Evolutionary conservation across 192 early-diverging fungal species (phyloP), one percentile per base, ranked within the genome.

Genomic region (Geranomyces michiganensis): DNA sequence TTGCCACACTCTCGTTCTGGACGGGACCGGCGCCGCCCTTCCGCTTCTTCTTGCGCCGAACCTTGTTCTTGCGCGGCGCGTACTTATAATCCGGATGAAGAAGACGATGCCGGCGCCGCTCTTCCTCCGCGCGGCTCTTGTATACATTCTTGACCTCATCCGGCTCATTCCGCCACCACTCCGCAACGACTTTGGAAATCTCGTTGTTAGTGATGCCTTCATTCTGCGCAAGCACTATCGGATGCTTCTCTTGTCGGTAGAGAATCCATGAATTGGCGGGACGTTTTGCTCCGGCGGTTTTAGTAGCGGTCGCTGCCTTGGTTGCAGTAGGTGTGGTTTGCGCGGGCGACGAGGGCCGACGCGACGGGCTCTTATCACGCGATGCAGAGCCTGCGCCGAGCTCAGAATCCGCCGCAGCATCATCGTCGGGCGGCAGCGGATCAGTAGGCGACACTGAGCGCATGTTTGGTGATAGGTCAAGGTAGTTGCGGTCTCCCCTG

Each of bases 51-150:
- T 32, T 60, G 22, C 58, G 22, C 17, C 58, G 22, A 17, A 19
- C 36, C 9, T 73, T 74, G 47, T 65, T 67, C 56, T 86, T 86
- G 26, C 81, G 72, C 24, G 86, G 86, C 31, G 75, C 51, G 67
- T 88, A 88, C 74, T 85, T 88, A 78, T 88, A 88, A 65, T 84
- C 86, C 24, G 86, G 86, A 65, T 85, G 78, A 49, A 74, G 77
- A 29, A 82, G 53, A 76, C 79, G 76, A 63, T 88, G 86, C 27
- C 73, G 73, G 27, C 70, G 70, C 58, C 83, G 82, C 64, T 84
- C 84, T 62, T 81, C 79, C 55, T 85, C 79, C 17, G 86, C 86
- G 21, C 72, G 72, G 24, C 64, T 69, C 36, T 80, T 74, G 60
- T 84, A 88, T 21, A 76, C 64, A 19, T 68, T 75, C 74, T 85